Conservation (phyloP, 2,329 filamentous ascomycete genomes). For the Xylariales sp. region DNA sequence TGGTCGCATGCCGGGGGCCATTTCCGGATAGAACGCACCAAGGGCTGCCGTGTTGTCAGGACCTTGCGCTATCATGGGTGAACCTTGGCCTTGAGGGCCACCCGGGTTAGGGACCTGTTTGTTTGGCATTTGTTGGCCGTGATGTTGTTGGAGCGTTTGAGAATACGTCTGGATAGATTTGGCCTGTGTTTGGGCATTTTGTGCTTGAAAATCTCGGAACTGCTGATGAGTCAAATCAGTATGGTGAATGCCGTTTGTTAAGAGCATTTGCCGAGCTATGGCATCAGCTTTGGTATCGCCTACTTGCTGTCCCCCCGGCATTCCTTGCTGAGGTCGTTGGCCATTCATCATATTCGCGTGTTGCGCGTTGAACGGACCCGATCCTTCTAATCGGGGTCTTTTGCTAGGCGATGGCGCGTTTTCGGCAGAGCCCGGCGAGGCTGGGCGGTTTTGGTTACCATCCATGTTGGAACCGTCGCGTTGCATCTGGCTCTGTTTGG, state of each 20-base stretch:
- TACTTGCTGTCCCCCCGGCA: slow-evolving; percentile 75
- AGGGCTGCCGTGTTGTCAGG: slow-evolving; percentile 70
- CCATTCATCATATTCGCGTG: slow-evolving; percentile 80
- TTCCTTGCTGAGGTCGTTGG: slow-evolving; percentile 73
- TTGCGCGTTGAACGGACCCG: slow-evolving; percentile 77
- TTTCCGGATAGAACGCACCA: slow-evolving; percentile 70
- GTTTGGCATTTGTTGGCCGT: slow-evolving; percentile 82
- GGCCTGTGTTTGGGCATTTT: slow-evolving; percentile 72
- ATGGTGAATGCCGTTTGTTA: slow-evolving; percentile 79
- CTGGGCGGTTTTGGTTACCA: slow-evolving; percentile 81
- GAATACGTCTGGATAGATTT: slow-evolving; percentile 91
- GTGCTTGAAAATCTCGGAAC: slow-evolving; percentile 72
- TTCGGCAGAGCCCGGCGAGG: slow-evolving; percentile 84
- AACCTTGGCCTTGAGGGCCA: slow-evolving; percentile 80
- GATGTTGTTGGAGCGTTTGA: slow-evolving; percentile 84
- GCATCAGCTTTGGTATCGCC: slow-evolving; percentile 58
- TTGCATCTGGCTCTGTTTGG: slow-evolving; percentile 85
- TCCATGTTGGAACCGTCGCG: slow-evolving; percentile 89
- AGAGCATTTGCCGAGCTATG: slow-evolving; percentile 69
- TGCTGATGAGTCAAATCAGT: slow-evolving; percentile 78
- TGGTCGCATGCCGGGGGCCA: slow-evolving; percentile 69
- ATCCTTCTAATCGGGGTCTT: slow-evolving; percentile 82
- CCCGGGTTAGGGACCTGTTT: slow-evolving; percentile 80
- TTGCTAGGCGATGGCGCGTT: slow-evolving; percentile 94
- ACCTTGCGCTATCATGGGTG: slow-evolving; percentile 82